Conservation (phyloP, 2,329 filamentous ascomycete genomes). For the Lasiodiplodia hormozganensis region DNA sequence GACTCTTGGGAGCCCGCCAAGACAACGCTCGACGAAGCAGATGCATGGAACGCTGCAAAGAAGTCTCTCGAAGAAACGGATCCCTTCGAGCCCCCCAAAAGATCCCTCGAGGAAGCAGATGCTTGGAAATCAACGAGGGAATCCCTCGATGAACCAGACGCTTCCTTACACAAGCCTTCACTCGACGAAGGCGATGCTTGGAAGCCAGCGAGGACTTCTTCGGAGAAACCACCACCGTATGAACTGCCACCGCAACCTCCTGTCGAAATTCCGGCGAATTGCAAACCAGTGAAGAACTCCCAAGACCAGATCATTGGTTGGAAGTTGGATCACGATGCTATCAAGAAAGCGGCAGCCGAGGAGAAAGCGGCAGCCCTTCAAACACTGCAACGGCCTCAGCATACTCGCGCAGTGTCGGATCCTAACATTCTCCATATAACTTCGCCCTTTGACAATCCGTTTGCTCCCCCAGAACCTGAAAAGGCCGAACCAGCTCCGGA, state of each 20-base stretch:
- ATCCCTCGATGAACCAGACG: background rate
- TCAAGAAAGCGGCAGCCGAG: background rate
- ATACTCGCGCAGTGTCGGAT: constrained; percentile 12
- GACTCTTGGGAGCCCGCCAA: background rate
- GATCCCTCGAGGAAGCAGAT: constrained; percentile 1
- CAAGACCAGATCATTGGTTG: constrained; percentile 6
- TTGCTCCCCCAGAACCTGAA: constrained; percentile 8
- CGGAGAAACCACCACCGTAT: background rate
- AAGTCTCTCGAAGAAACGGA: constrained; percentile 2
- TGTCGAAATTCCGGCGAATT: background rate
- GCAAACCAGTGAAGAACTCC: constrained; percentile 2
- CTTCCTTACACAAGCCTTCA: background rate
- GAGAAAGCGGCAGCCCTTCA: background rate
- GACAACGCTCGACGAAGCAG: background rate
- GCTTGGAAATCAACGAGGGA: constrained; percentile 5
- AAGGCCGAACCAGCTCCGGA: background rate
- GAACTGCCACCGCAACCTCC: background rate
- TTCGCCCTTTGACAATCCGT: constrained; percentile 21
- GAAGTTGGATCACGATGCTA: background rate
- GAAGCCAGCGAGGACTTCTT: background rate
- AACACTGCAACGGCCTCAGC: background rate
- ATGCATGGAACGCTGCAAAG: constrained; percentile 2
- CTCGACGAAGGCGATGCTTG: constrained; percentile 1
- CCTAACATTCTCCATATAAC: background rate
- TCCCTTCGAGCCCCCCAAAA: background rate